Conservation (phyloP, 495 filamentous ascomycete genomes). For the Aspergillus haitiensis region DNA sequence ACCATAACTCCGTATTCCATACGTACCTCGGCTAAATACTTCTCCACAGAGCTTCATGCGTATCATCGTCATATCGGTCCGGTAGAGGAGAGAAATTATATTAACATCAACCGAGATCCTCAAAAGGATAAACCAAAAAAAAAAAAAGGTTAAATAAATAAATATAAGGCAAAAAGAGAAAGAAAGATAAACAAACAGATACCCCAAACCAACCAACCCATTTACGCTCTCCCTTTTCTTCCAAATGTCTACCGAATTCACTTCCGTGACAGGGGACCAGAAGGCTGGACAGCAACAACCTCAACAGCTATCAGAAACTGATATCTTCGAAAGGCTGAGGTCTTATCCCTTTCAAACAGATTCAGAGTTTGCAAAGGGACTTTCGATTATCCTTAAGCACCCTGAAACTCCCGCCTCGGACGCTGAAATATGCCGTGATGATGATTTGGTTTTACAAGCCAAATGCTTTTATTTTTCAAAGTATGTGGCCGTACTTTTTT, state of each 20-base stretch:
- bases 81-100: background rate
- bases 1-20: no score
- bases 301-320: constrained; percentile 3
- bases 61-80: no score
- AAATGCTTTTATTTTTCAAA: constrained; percentile 56
- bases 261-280: background rate
- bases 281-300: background rate
- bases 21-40: no score
- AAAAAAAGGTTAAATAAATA: no score
- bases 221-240: no score
- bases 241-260: background rate
- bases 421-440: constrained; percentile 40
- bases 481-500: constrained; percentile 25
- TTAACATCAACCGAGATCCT: background rate
- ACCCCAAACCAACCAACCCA: background rate
- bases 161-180: no score
- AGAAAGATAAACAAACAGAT: background rate
- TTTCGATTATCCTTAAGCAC: constrained; percentile 50
- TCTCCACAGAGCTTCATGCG: no score
- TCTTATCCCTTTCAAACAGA: constrained; percentile 45
- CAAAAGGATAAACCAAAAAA: background rate
- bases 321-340: constrained; percentile 33
- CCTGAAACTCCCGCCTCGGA: constrained; percentile 41
- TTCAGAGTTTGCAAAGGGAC: constrained; percentile 49
- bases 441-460: constrained; percentile 50